These are phyloP conservation scores for rapeseed (Brassica napus) DNA, from an alignment of 345 rosid genomes.

Conservation along the genomic window Da-Ae NC_063445.1:21893501-21894000, in stretches of 20 bases:
- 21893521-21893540: background rate
- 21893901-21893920: background rate
- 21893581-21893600: conserved; percentile 1
- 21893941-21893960: background rate
- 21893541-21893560: background rate
- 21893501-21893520: background rate
- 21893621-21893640: background rate
- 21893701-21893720: background rate
- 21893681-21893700: background rate
- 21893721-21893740: background rate
- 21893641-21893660: background rate
- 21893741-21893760: background rate
- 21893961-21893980: background rate
- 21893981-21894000: background rate
- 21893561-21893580: background rate
- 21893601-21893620: background rate
- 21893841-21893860: background rate
- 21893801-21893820: background rate
- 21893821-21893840: background rate
- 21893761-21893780: background rate
- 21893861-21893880: background rate
- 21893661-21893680: background rate
- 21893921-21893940: background rate
- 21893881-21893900: background rate
- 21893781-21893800: background rate